A percentile compares a stretch with the other conserved stretches of the same genome.
Evolutionary conservation across 331 rosid genomes (phyloP).

Genomic region (Ulmus americana): DNA sequence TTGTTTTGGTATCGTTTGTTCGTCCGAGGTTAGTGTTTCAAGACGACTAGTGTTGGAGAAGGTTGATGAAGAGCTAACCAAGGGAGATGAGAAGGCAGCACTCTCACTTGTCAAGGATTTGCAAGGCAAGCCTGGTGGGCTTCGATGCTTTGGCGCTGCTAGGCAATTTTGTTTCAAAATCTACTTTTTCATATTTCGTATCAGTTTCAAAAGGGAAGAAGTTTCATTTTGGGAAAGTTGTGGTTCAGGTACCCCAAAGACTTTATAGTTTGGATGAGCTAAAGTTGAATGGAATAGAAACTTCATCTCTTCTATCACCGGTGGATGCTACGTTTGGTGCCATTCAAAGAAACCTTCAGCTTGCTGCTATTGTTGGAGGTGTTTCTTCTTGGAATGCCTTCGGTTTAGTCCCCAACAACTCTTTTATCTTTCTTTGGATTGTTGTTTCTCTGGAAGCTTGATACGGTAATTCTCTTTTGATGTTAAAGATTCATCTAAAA

Average conservation of each 20-base stretch:
- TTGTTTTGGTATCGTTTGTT: slow-evolving; percentile 32
- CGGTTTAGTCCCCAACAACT: slow-evolving; percentile 46
- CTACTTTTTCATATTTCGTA: too few relatives aligned
- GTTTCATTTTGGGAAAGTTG: too few relatives aligned
- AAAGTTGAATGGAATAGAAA: slow-evolving; percentile 79
- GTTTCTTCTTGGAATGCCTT: slow-evolving; percentile 58
- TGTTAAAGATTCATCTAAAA: too few relatives aligned
- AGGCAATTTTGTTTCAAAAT: slow-evolving; percentile 45
- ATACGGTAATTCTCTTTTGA: slow-evolving; percentile 37
- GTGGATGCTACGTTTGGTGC: slow-evolving; percentile 84
- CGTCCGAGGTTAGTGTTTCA: slow-evolving; percentile 38
- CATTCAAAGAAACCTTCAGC: slow-evolving; percentile 68
- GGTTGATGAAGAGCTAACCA: slow-evolving; percentile 51
- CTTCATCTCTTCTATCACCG: slow-evolving; percentile 70
- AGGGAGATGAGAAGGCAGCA: slow-evolving; percentile 67
- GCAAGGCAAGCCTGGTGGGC: slow-evolving; percentile 61
- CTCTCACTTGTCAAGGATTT: slow-evolving; percentile 57
- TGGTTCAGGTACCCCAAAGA: slow-evolving; percentile 71
- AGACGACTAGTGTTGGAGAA: slow-evolving; percentile 50
- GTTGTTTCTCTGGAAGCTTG: slow-evolving; percentile 72
- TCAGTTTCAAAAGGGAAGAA: too few relatives aligned
- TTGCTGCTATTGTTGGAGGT: slow-evolving; percentile 55
- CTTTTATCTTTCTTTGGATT: slow-evolving; percentile 46
- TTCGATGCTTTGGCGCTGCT: slow-evolving; percentile 69
- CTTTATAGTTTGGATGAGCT: slow-evolving; percentile 86